These are phyloP conservation scores for Eimeria sp. DNA, from an alignment of 169 alveolate genomes.

Conservation along the genomic window DNA sequence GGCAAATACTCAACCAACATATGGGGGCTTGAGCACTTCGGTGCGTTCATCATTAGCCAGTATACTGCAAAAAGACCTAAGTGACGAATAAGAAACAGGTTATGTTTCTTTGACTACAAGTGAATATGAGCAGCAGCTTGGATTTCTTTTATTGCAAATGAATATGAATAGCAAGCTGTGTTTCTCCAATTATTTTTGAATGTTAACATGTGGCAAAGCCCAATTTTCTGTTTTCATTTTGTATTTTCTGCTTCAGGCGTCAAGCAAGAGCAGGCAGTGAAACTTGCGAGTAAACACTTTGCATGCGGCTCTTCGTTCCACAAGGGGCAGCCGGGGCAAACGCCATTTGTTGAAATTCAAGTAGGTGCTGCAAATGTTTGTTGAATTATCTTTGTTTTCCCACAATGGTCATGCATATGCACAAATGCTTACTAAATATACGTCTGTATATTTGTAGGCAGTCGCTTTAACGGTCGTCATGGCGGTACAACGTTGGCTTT, in stretches of 20 bases:
- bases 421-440: no score
- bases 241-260: slow-evolving; percentile 16
- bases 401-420: no score
- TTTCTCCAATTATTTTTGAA: not conserved
- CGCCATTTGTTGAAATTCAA: slow-evolving; percentile 53
- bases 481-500: not conserved
- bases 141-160: not conserved
- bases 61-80: not conserved
- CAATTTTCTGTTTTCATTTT: not conserved
- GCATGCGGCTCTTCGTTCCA: slow-evolving; percentile 61
- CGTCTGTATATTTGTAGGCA: no score
- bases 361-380: not conserved
- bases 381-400: not conserved
- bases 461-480: not conserved
- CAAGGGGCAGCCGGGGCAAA: slow-evolving; percentile 65
- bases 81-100: not conserved
- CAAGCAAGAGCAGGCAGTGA: slow-evolving; percentile 59
- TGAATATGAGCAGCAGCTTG: not conserved
- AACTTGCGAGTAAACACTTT: slow-evolving; percentile 62
- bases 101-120: not conserved
- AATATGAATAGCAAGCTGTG: no score
- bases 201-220: no score
- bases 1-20: slow-evolving; percentile 23
- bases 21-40: slow-evolving; percentile 64
- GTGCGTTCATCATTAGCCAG: not conserved